phyloP scores from a whole-genome alignment of 179 eudicot species.

The Vitellaria paradoxa region DNA sequence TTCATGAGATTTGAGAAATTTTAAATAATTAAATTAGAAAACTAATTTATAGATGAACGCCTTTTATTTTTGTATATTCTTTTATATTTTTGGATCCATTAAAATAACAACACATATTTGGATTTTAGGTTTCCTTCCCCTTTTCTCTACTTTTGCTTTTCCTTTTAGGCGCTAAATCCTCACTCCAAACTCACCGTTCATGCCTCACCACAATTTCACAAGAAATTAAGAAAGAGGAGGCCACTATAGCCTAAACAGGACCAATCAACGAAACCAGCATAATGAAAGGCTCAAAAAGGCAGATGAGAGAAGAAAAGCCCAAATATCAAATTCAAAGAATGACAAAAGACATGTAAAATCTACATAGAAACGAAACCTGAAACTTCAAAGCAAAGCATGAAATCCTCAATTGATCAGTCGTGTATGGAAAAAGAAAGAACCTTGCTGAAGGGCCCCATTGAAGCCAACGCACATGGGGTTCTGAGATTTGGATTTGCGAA shows the following conservation, averaged over 20 bases:
- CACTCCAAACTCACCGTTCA: no score
- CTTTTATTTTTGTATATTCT: not conserved
- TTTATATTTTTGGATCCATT: no score
- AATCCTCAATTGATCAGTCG: not conserved
- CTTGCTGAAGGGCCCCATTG: not conserved
- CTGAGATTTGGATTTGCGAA: conserved; percentile 7
- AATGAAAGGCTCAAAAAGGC: not conserved
- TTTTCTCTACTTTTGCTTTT: no score
- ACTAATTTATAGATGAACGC: no score
- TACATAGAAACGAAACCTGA: not conserved
- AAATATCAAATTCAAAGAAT: not conserved
- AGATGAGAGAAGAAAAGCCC: not conserved
- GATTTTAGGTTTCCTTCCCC: no score
- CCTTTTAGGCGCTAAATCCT: no score
- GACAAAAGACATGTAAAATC: not conserved
- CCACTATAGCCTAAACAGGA: not conserved
- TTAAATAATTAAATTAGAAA: no score
- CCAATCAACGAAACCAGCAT: not conserved
- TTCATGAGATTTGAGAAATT: no score
- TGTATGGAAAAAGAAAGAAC: not conserved
- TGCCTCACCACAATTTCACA: no score
- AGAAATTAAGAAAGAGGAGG: no score
- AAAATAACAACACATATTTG: no score
- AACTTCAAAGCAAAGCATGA: not conserved
- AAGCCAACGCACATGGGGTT: conserved; percentile 6